A percentile compares a stretch with the other conserved stretches of the same genome.
These are phyloP conservation scores for Mortierella sp. DNA, from an alignment of 371 early-diverging fungal species.

Conservation along the genomic window DNA sequence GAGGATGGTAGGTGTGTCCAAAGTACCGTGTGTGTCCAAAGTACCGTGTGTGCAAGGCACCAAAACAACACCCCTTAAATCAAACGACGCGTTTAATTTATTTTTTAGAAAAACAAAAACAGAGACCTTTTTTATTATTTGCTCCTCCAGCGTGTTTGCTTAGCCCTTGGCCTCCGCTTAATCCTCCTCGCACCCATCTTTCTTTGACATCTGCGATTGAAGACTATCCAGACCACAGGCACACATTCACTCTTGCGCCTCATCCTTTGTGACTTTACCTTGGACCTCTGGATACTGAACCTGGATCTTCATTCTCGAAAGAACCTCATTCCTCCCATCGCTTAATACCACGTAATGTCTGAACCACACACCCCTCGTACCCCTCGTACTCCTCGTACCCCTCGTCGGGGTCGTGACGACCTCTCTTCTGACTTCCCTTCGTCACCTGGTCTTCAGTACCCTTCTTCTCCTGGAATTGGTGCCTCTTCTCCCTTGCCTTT, in stretches of 20 bases:
- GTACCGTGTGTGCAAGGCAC: too few species aligned
- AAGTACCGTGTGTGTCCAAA: too few species aligned
- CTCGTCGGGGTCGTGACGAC: constrained; percentile 23
- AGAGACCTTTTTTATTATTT: background rate
- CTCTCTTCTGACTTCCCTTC: constrained; percentile 50
- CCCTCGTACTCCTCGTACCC: constrained; percentile 21
- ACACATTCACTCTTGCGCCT: background rate
- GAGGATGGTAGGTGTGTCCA: too few species aligned
- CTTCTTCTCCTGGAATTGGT: constrained; percentile 36
- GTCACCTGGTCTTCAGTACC: constrained; percentile 49
- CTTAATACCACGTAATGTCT: constrained; percentile 8
- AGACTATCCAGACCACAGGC: background rate
- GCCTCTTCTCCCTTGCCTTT: constrained; percentile 49
- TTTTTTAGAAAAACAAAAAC: constrained; percentile 1
- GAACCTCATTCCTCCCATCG: constrained; percentile 1
- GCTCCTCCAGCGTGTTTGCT: background rate
- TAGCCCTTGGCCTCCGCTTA: background rate
- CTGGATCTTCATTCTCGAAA: background rate
- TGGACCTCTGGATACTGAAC: too few species aligned
- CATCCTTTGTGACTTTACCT: background rate
- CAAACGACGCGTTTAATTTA: constrained; percentile 3
- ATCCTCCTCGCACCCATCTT: too few species aligned
- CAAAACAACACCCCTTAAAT: too few species aligned
- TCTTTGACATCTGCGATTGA: background rate
- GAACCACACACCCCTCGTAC: constrained; percentile 41